Evolutionary conservation across 495 filamentous ascomycete species (phyloP).

Genomic region (Daldinia decipiens): DNA sequence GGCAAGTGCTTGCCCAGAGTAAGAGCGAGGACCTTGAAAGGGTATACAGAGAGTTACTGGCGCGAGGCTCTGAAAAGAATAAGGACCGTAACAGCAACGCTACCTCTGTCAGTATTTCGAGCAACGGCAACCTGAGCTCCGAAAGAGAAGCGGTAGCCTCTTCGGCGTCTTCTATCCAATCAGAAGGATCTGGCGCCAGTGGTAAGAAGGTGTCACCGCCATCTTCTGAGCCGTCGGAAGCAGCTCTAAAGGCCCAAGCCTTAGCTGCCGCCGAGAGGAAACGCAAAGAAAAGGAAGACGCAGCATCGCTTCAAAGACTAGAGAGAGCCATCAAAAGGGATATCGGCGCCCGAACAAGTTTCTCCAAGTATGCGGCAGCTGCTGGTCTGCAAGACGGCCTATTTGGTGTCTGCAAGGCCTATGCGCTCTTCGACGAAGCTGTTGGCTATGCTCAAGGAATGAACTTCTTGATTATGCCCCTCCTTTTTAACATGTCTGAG

Average conservation of each 20-base stretch:
- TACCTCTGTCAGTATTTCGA: slow-evolving; percentile 53
- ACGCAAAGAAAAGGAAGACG: slow-evolving; percentile 80
- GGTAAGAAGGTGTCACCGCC: slow-evolving; percentile 67
- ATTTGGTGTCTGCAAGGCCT: slow-evolving; percentile 96
- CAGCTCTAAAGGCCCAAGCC: slow-evolving; percentile 71
- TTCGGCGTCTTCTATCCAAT: slow-evolving; percentile 84
- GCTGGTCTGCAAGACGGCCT: slow-evolving; percentile 93
- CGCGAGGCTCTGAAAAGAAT: slow-evolving; percentile 82
- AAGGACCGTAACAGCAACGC: slow-evolving; percentile 68
- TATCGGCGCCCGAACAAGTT: slow-evolving; percentile 91
- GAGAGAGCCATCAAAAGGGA: slow-evolving; percentile 93
- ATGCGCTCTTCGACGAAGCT: slow-evolving; percentile 91
- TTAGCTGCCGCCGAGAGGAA: slow-evolving; percentile 71
- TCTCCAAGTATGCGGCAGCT: slow-evolving; percentile 89
- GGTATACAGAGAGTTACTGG: slow-evolving; percentile 85
- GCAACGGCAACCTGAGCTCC: slow-evolving; percentile 53
- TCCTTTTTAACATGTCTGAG: slow-evolving; percentile 98
- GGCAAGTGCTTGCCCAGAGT: slow-evolving; percentile 96
- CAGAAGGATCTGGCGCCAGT: slow-evolving; percentile 76
- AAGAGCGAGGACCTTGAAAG: slow-evolving; percentile 88
- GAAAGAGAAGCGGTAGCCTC: slow-evolving; percentile 75
- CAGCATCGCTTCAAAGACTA: slow-evolving; percentile 75
- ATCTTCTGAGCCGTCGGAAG: slow-evolving; percentile 73
- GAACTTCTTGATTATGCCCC: slow-evolving; percentile 98
- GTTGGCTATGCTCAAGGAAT: slow-evolving; percentile 99